phyloP scores from a whole-genome alignment of 352 stramenopile genomes.

The Nothophytophthora sp. region DNA sequence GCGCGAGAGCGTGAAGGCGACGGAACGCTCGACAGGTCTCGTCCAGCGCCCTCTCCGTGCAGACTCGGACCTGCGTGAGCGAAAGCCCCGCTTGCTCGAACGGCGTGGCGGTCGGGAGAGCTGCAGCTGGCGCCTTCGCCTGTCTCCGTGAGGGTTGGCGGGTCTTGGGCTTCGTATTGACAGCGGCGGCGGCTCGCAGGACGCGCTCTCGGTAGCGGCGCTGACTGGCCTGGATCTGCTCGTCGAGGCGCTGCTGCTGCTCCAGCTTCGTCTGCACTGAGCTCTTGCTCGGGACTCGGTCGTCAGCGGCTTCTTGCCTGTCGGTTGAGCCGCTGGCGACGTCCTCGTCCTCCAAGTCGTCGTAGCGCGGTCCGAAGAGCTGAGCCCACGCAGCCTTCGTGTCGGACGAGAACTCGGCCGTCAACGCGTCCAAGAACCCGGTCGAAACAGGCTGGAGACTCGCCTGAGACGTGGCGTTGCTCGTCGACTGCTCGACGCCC shows the following conservation, averaged over 20 bases:
- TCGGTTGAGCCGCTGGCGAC: not conserved
- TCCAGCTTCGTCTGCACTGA: constrained; percentile 39
- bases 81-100: constrained; percentile 44
- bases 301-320: constrained; percentile 3
- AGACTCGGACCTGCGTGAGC: constrained; percentile 55
- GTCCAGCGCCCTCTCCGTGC: constrained; percentile 49
- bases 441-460: constrained; percentile 1
- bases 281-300: constrained; percentile 15
- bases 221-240: constrained; percentile 45
- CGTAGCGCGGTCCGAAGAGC: constrained; percentile 62
- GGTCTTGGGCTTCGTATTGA: no score
- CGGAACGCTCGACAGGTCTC: constrained; percentile 42
- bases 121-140: no score
- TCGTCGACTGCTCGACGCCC: not conserved
- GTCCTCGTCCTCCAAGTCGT: constrained; percentile 36
- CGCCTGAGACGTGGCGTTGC: not conserved
- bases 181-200: constrained; percentile 7
- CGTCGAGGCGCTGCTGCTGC: constrained; percentile 38
- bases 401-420: constrained; percentile 33
- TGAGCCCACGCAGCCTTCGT: constrained; percentile 46
- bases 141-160: no score
- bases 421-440: constrained; percentile 28
- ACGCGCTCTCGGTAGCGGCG: constrained; percentile 24
- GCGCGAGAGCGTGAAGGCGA: constrained; percentile 29
- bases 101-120: constrained; percentile 17